Base-by-base conservation (phyloP, 2,329 filamentous ascomycete genomes). In the Blumeria graminis region DNA sequence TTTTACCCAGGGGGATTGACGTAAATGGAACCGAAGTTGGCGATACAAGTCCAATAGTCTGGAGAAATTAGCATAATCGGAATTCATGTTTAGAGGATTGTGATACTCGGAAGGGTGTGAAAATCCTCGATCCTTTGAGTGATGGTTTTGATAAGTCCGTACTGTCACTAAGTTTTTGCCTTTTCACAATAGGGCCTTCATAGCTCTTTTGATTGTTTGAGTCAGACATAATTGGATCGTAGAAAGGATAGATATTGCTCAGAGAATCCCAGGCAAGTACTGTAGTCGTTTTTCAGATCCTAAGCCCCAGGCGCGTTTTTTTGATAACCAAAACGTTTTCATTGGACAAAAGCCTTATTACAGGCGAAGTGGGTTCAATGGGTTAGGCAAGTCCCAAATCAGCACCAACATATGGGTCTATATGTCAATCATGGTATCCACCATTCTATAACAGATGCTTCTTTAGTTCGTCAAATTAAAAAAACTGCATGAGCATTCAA, bases 31-130 rank as follows among this genome's bases (percentile, higher is more conserved):
- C 87, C 53, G 75, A 71, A 1, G 90, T 95, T 0, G 92, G 87
- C 5, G 92, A 95, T 1, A 98, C 87, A 35, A 98, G 75, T 14
- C 92, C 92, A 61, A 98, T 78, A 51, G 90, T 95, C 86, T 94
- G 45, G 11, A 39, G 18, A 38, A 5, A 34, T 64, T 58, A 66
- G 62, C 43, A 60, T 16, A 35, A 9, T n/a, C 6, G 16, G 4
- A 14, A 48, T 14, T 22, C 8, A 10, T 3, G 34, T 9, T 7
- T 41, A 32, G 14, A 11, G 18, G 18, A n/a, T 35, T 28, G 39
- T 33, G 22, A 69, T 80, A 93, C 88, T 69, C 92, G 75, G 71
- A 90, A 96, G 1, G 92, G 90, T 63, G 89, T 85, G 73, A 98
- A 96, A 62, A 96, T 87, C 66, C 80, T 79, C 10, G 89, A 93